Evolutionary conservation across 176 grass and related monocot species (phyloP).

Genomic region (Carex littledalei): DNA sequence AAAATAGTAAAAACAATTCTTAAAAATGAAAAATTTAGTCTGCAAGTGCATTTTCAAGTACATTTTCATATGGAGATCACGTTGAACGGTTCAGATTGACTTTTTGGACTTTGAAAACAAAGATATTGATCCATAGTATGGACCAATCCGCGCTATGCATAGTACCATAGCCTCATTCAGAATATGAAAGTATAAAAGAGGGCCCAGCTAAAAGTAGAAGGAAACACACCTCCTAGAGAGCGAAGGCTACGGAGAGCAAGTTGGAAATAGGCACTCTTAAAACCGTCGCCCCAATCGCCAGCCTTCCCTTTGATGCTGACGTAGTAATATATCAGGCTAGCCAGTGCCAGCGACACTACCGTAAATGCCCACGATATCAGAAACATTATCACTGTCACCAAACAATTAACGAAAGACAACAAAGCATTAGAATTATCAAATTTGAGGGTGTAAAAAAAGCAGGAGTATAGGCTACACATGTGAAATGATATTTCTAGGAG

Average conservation of each 20-base stretch:
- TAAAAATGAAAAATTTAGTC: too few relatives aligned
- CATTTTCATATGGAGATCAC: too few relatives aligned
- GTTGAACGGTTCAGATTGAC: too few relatives aligned
- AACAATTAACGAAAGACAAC: neutral
- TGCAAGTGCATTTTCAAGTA: too few relatives aligned
- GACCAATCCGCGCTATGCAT: too few relatives aligned
- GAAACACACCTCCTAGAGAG: conserved; percentile 74
- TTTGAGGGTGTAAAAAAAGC: neutral
- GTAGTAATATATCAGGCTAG: conserved; percentile 99
- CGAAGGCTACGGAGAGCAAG: conserved; percentile 85
- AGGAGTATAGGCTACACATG: neutral
- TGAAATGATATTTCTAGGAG: neutral
- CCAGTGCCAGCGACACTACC: conserved; percentile 83
- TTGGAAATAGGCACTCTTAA: conserved; percentile 99
- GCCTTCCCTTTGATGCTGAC: conserved; percentile 97
- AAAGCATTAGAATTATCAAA: neutral
- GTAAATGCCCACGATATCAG: conserved; percentile 96
- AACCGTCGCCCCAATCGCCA: conserved; percentile 97
- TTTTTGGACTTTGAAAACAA: too few relatives aligned
- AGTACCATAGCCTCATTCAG: too few relatives aligned
- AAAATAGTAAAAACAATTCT: too few relatives aligned
- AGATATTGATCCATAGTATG: too few relatives aligned
- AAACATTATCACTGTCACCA: conserved; percentile 93
- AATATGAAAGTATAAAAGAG: neutral
- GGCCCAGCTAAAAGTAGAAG: neutral